Evolutionary conservation across 176 grass and related monocot genomes (phyloP).

Genomic region (Alloteropsis semialata): DNA sequence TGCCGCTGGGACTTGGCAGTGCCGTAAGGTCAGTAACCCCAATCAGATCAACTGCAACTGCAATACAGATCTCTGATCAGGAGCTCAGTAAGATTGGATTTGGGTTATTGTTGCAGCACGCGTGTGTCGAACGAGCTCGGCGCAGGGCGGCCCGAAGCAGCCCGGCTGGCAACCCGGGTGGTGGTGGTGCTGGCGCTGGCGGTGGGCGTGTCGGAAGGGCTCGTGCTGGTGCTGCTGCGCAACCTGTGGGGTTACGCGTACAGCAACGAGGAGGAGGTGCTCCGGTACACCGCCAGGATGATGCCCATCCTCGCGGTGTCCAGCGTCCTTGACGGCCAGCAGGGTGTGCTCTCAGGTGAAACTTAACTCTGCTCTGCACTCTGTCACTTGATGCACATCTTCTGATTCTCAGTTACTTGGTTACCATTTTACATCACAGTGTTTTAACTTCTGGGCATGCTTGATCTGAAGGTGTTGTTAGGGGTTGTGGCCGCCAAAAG

Average conservation of each 20-base stretch:
- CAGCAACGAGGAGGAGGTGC: slow-evolving; percentile 56
- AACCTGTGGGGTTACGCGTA: slow-evolving; percentile 66
- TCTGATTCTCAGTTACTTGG: neutral
- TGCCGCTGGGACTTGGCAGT: slow-evolving; percentile 53
- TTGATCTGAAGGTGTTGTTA: neutral
- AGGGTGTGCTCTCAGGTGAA: slow-evolving; percentile 72
- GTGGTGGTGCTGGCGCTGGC: slow-evolving; percentile 36
- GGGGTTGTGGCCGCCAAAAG: slow-evolving; percentile 2
- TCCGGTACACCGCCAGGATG: slow-evolving; percentile 44
- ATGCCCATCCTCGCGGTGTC: slow-evolving; percentile 56
- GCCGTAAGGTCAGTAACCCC: slow-evolving; percentile 42
- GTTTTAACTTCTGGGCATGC: no score
- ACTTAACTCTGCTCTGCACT: neutral
- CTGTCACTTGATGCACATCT: no score
- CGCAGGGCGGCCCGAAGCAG: slow-evolving; percentile 30
- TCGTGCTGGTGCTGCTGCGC: slow-evolving; percentile 33
- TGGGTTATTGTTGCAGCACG: slow-evolving; percentile 35
- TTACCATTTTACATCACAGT: neutral
- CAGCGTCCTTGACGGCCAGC: slow-evolving; percentile 48
- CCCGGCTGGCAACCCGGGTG: slow-evolving; percentile 33
- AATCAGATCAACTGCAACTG: no score
- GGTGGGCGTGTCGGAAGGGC: slow-evolving; percentile 38
- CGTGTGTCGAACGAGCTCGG: slow-evolving; percentile 69
- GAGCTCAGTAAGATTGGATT: neutral
- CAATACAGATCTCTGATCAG: neutral